Base-by-base conservation (phyloP, 208 protist genomes). In the Crithidia expoeki region DNA sequence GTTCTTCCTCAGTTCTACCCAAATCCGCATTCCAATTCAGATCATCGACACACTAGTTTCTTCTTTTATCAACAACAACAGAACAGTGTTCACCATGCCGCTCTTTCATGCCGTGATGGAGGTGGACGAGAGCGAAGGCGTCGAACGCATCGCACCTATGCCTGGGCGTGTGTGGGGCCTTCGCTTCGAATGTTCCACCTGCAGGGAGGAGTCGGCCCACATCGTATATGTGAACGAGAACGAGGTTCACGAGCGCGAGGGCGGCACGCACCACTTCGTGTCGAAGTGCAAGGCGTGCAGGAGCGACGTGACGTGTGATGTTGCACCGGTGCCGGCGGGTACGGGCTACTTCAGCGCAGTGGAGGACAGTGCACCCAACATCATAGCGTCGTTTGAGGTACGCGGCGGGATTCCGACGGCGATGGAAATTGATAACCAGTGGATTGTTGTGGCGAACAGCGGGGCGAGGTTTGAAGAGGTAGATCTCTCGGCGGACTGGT, bases 401-500 rank as follows among this genome's bases (percentile, higher is more conserved):
- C 89, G 89, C 33, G 85, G 87, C 34, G 89, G 73, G 51, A 78
- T 80, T 64, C 89, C 89, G 9, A 72, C 68, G 42, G 82, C 85
- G 63, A 65, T 92, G 57, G 63, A 81, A 77, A 40, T 94, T 1
- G 81, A 93, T 68, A 71, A 82, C 14, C 71, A 88, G 64, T 94
- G 89, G 87, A 67, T 74, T 1, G 83, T 88, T 2, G 25, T 68
- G n/a, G 56, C 68, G 9, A 62, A 33, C 10, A 60, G 69, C 49
- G 75, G 75, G 21, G 75, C 44, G 0, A 57, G 11, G 25, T 90
- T 93, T 60, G 71, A 78, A 44, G 73, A 80, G 25, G 86, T 79
- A 2, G 86, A 94, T 64, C 64, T 94, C 23, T 84, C 76, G 30
- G 58, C 63, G 16, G 86, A 92, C 56, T 94, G 86, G 86, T 83